Evolutionary conservation across 2,329 filamentous ascomycete genomes (phyloP).

Genomic region (Diaporthe ampelina): DNA sequence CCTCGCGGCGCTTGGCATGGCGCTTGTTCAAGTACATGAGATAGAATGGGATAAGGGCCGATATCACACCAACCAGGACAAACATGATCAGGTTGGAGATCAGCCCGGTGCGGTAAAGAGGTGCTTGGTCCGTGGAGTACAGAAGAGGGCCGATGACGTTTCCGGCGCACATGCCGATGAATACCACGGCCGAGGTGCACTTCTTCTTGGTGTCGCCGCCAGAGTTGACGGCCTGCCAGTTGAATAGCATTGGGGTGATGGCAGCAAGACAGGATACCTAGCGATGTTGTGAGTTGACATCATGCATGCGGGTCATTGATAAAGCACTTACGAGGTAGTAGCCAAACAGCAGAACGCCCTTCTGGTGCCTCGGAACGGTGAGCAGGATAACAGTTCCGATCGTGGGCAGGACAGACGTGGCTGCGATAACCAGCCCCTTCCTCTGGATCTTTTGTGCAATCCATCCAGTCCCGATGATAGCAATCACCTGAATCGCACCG

Average conservation of each 20-base stretch:
- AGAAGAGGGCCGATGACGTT: constrained; percentile 77
- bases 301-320: background rate
- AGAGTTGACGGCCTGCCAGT: constrained; percentile 74
- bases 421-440: constrained; percentile 59
- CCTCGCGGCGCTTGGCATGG: constrained; percentile 67
- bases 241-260: constrained; percentile 70
- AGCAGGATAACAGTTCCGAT: constrained; percentile 63
- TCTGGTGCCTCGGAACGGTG: constrained; percentile 60
- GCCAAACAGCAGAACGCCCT: constrained; percentile 63
- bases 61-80: constrained; percentile 68
- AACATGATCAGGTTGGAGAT: constrained; percentile 73
- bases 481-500: constrained; percentile 69
- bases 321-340: constrained; percentile 60
- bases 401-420: constrained; percentile 54
- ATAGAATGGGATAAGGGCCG: constrained; percentile 56
- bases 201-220: constrained; percentile 80
- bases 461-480: constrained; percentile 68
- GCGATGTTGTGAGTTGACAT: background rate
- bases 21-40: constrained; percentile 67
- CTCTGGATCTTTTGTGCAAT: constrained; percentile 57
- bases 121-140: constrained; percentile 72
- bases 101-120: constrained; percentile 69
- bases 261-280: constrained; percentile 46
- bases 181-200: constrained; percentile 73
- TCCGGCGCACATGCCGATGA: constrained; percentile 75